Percentiles rank a stretch among this genome's conserved stretches.
Evolutionary conservation across 805 yeast species (phyloP).

Genomic region (Saccharomycopsis javanensis): DNA sequence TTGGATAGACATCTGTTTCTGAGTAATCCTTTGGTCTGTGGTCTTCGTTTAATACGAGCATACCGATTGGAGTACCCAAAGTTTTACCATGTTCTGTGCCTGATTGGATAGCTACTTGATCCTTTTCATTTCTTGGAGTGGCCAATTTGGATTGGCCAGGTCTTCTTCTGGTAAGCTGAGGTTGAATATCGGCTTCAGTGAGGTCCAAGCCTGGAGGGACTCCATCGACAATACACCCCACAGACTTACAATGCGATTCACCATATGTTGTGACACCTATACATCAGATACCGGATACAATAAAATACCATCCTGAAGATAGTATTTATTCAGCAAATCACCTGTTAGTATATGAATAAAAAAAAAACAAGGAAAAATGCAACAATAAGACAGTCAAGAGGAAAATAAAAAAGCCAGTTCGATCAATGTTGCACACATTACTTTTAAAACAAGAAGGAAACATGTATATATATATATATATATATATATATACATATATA

Average conservation of each 20-base stretch:
- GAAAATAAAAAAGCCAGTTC: too few relatives aligned
- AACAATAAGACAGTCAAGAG: background rate
- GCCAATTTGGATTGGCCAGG: conserved; percentile 92
- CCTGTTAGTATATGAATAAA: background rate
- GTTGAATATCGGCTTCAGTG: conserved; percentile 83
- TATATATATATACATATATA: too few relatives aligned
- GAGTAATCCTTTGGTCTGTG: conserved; percentile 95
- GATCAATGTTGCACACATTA: too few relatives aligned
- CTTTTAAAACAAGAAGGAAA: too few relatives aligned
- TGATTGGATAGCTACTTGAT: conserved; percentile 82
- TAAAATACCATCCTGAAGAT: too few relatives aligned
- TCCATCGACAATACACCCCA: conserved; percentile 97
- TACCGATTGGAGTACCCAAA: conserved; percentile 90
- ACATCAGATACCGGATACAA: too few relatives aligned
- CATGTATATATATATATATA: background rate
- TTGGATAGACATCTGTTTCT: conserved; percentile 90
- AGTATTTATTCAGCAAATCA: background rate
- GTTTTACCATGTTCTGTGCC: conserved; percentile 90
- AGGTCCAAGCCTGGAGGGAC: conserved; percentile 91
- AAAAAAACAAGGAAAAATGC: background rate
- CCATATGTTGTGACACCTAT: conserved; percentile 88
- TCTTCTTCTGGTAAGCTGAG: conserved; percentile 92
- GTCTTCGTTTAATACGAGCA: conserved; percentile 89
- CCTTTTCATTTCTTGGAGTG: conserved; percentile 95
- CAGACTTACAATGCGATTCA: conserved; percentile 94